These are phyloP conservation scores for Cryptococcus sp. DNA, from an alignment of 1,284 basidiomycete genomes.

Conservation along the genomic window DNA sequence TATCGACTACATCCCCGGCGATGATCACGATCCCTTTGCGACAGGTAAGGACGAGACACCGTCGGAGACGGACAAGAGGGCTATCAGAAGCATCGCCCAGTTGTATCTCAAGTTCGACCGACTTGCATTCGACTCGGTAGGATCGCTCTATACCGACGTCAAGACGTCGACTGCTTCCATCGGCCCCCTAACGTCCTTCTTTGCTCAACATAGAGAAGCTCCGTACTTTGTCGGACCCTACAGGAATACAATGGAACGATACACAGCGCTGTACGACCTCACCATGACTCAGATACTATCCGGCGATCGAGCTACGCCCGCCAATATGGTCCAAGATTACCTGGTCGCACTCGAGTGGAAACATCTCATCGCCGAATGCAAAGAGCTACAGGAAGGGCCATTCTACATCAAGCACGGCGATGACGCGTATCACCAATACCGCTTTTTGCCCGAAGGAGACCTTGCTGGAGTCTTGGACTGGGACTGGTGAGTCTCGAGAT, in stretches of 20 bases:
- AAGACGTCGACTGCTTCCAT: not conserved
- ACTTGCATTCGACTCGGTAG: slow-evolving; percentile 1
- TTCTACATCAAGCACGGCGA: not conserved
- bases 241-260: not conserved
- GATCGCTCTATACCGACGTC: not conserved
- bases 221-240: slow-evolving; percentile 1
- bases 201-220: not conserved
- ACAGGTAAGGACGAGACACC: not conserved
- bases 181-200: not conserved
- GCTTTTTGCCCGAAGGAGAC: not conserved
- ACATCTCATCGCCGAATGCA: not conserved
- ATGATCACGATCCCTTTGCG: not conserved
- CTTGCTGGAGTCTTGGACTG: not conserved
- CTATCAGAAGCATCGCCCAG: slow-evolving; percentile 1
- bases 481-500: not conserved
- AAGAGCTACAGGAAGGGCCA: not conserved
- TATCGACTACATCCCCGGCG: not conserved
- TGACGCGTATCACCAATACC: not conserved
- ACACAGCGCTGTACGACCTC: not conserved
- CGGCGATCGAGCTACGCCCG: not conserved
- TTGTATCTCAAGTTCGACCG: slow-evolving; percentile 3
- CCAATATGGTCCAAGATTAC: not conserved
- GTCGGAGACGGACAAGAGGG: not conserved
- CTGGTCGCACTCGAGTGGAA: not conserved
- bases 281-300: not conserved